These are phyloP conservation scores for Stagonosporopsis chrysanthemi DNA, from an alignment of 2,329 filamentous ascomycete species.

Conservation along the genomic window DNA sequence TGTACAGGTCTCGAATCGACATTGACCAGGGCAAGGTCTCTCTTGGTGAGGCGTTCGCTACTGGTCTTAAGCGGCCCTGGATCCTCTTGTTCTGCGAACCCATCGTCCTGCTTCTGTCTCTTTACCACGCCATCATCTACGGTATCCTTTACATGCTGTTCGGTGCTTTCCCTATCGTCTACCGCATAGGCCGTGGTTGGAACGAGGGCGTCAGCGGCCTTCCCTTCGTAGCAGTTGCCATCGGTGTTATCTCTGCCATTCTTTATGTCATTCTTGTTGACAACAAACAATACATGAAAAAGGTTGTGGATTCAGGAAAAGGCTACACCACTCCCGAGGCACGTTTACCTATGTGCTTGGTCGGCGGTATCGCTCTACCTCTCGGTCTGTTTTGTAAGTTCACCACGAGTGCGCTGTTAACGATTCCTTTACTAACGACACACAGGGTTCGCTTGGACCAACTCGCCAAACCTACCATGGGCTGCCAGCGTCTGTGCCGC, in stretches of 20 bases:
- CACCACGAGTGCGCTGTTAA: neutral
- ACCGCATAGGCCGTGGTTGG: conserved; percentile 57
- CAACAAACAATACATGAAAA: conserved; percentile 49
- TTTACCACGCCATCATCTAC: conserved; percentile 67
- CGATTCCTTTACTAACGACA: neutral
- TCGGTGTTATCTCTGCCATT: conserved; percentile 70
- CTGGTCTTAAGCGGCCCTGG: conserved; percentile 71
- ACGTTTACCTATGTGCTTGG: conserved; percentile 66
- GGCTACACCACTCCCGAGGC: conserved; percentile 72
- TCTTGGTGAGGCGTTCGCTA: conserved; percentile 60
- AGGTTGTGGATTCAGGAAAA: conserved; percentile 54
- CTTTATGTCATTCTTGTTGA: conserved; percentile 55
- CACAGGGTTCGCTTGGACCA: conserved; percentile 51
- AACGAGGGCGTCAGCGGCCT: conserved; percentile 48
- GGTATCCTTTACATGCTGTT: conserved; percentile 60
- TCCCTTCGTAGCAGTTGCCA: conserved; percentile 71
- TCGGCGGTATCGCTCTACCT: conserved; percentile 69
- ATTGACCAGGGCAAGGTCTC: conserved; percentile 54
- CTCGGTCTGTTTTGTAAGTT: conserved; percentile 50
- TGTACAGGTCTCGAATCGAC: conserved; percentile 60
- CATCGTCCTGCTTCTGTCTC: conserved; percentile 68
- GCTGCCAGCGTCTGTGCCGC: conserved; percentile 61
- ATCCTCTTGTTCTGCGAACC: conserved; percentile 73
- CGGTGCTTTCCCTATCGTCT: conserved; percentile 66
- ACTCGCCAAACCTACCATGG: conserved; percentile 63